A percentile compares a stretch with the other conserved stretches of the same genome.
Conservation (phyloP, 345 rosid genomes). For the Arabis hirsuta region DNA sequence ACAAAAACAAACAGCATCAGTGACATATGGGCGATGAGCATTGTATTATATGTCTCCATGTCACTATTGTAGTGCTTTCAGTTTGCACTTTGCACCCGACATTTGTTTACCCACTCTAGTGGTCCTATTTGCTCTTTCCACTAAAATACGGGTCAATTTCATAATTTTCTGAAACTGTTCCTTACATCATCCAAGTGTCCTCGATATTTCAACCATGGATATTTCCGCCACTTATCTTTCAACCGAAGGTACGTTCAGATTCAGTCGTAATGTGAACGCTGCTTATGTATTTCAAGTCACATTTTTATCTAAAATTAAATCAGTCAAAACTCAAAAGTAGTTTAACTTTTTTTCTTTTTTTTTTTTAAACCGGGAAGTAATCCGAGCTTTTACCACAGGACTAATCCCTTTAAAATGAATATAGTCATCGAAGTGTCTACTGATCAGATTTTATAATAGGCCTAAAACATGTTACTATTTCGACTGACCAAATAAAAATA, state of each 20-base stretch:
- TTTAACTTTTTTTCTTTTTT: neutral
- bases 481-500: too few relatives aligned
- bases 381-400: too few relatives aligned
- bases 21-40: slow-evolving; percentile 25
- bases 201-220: slow-evolving; percentile 15
- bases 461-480: too few relatives aligned
- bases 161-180: slow-evolving; percentile 28
- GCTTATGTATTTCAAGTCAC: neutral
- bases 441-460: too few relatives aligned
- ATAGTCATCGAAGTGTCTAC: too few relatives aligned
- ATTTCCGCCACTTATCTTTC: neutral
- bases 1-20: neutral
- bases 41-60: slow-evolving; percentile 27
- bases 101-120: slow-evolving; percentile 40
- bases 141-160: slow-evolving; percentile 35
- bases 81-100: slow-evolving; percentile 41
- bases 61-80: slow-evolving; percentile 31
- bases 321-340: neutral
- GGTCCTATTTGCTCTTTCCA: slow-evolving; percentile 40
- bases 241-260: slow-evolving; percentile 7
- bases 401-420: too few relatives aligned
- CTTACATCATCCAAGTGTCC: slow-evolving; percentile 25
- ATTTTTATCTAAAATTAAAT: neutral
- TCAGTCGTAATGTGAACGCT: neutral
- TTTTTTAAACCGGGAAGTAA: too few relatives aligned